phyloP scores from a whole-genome alignment of 169 alveolate genomes.

The Plasmodium fragile region DNA sequence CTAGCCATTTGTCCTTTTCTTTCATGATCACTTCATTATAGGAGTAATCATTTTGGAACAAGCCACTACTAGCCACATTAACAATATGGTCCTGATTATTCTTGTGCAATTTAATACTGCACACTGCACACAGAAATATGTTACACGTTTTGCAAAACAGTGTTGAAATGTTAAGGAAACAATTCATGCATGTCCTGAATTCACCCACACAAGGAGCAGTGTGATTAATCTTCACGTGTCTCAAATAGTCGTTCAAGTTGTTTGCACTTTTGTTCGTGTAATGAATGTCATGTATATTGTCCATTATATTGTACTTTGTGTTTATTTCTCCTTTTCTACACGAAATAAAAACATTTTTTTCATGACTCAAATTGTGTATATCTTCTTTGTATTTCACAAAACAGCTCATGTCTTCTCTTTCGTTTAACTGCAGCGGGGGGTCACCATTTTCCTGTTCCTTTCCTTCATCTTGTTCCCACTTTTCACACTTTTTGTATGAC shows the following conservation, averaged over 20 bases:
- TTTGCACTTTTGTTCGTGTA: slow-evolving; percentile 29
- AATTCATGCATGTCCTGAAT: slow-evolving; percentile 73
- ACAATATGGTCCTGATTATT: slow-evolving; percentile 23
- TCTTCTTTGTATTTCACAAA: slow-evolving; percentile 38
- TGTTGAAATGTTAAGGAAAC: slow-evolving; percentile 66
- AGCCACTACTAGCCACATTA: slow-evolving; percentile 58
- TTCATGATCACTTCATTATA: slow-evolving; percentile 47
- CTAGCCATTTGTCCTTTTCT: slow-evolving; percentile 75
- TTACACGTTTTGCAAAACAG: slow-evolving; percentile 75
- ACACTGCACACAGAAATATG: slow-evolving; percentile 65
- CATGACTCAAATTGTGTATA: not conserved
- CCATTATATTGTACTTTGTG: slow-evolving; percentile 45
- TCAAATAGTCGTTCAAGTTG: slow-evolving; percentile 44
- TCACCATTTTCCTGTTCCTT: not conserved
- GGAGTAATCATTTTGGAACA: slow-evolving; percentile 40
- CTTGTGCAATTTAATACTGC: slow-evolving; percentile 58
- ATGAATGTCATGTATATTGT: slow-evolving; percentile 55
- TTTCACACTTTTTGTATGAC: slow-evolving; percentile 49
- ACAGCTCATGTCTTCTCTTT: slow-evolving; percentile 72
- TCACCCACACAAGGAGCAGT: slow-evolving; percentile 77
- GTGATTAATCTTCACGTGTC: slow-evolving; percentile 61
- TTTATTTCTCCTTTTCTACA: slow-evolving; percentile 73
- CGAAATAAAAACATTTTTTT: slow-evolving; percentile 25
- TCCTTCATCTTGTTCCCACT: not conserved
- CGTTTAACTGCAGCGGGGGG: slow-evolving; percentile 31